Base-by-base conservation (phyloP, 495 filamentous ascomycete genomes). In the Articulospora tetracladia region DNA sequence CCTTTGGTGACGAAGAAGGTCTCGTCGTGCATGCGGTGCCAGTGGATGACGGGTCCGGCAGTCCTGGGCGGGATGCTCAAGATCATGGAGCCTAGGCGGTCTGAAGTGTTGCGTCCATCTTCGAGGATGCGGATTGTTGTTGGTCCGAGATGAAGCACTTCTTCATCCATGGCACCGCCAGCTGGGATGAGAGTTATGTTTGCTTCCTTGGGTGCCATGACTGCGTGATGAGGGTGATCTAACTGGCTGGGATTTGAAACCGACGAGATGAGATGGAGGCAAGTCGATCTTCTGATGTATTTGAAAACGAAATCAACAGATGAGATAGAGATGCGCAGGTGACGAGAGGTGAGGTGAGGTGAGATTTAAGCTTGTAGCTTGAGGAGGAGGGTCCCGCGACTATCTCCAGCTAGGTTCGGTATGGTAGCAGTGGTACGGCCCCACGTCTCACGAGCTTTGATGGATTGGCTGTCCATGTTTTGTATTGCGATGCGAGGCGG, bases 21-120 rank as follows among this genome's bases (percentile, higher is more conserved):
- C 70, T 83, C 79, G 60, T 83, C 79, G 67, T 84, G 81, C 73
- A 83, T 77, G 59, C 74, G 71, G 66, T 76, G 74, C 74, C 39
- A 78, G 65, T 76, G 72, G 2, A 67, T 58, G 19, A 71, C 71
- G 8, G 80, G 81, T 3, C 79, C 81, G 3, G 74, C 67, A 13
- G 73, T 75, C 1, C 72, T 72, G 0, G 79, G 69, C 0, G 78
- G 76, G 11, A 84, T 52, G 56, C 70, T 75, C 53, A 83, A 63
- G 55, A 77, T 70, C 34, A 79, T 73, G 26, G 65, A 51, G 55
- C 78, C 76, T 60, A 84, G 69, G 50, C 80, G 76, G 67, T 80
- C 77, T 63, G 79, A 76, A 72, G 76, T 74, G 19, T 58, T 70
- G 54, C 57, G 73, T 22, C 74, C 73, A 65, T 76, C 77, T 69